phyloP scores from a whole-genome alignment of 2,329 filamentous ascomycete species.

The Calycina marina region DNA sequence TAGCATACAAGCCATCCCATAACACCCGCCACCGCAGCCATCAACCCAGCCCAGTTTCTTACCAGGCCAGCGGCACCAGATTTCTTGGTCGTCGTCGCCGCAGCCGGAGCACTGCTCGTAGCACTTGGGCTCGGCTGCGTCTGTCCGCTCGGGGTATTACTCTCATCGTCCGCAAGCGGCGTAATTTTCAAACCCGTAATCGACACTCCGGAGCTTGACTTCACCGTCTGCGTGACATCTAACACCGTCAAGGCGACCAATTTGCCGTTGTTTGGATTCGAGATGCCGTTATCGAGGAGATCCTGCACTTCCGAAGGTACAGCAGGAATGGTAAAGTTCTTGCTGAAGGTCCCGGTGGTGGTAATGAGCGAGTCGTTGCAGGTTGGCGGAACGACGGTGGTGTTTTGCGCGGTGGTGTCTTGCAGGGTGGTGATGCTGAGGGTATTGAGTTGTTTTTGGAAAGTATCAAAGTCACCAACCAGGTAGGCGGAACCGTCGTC shows the following conservation, averaged over 20 bases:
- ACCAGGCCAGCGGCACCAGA: constrained; percentile 8
- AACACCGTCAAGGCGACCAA: constrained; percentile 43
- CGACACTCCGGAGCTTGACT: constrained; percentile 35
- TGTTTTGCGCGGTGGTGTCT: constrained; percentile 41
- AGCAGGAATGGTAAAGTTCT: constrained; percentile 63
- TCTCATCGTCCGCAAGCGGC: constrained; percentile 32
- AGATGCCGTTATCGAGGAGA: constrained; percentile 65
- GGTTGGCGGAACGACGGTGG: constrained; percentile 38
- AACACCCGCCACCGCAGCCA: not conserved
- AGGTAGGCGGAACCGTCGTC: constrained; percentile 42
- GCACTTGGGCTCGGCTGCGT: constrained; percentile 1
- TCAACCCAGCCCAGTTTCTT: not conserved
- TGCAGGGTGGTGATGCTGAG: constrained; percentile 58
- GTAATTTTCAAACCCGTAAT: constrained; percentile 50
- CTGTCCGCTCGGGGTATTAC: constrained; percentile 33
- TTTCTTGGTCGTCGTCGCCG: constrained; percentile 15
- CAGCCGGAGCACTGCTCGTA: not conserved
- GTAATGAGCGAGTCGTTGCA: constrained; percentile 57
- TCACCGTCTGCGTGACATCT: constrained; percentile 41
- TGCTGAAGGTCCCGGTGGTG: constrained; percentile 49
- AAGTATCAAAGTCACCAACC: constrained; percentile 53
- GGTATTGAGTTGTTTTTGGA: constrained; percentile 60
- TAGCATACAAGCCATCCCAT: not conserved
- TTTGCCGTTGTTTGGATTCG: constrained; percentile 46
- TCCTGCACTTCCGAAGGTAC: constrained; percentile 52